Evolutionary conservation across 2,329 filamentous ascomycete species (phyloP), one percentile per base, ranked within the genome.

Genomic region (Lecanicillium sp.): DNA sequence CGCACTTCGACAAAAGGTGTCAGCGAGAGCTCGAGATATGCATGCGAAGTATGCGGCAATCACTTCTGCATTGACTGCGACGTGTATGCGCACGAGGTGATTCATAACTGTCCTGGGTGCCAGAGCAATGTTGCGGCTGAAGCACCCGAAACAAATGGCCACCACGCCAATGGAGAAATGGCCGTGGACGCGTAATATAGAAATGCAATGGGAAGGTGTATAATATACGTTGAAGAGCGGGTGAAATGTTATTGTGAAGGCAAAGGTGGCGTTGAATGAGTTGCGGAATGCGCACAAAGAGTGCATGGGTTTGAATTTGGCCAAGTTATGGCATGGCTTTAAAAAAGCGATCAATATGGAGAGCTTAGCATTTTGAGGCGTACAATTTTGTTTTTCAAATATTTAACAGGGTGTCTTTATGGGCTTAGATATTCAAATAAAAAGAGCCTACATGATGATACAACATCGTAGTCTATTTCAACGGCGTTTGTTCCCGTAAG

Each of bases 21-120:
- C 31, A 90, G 85, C 57, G 86, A 94, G 65, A 92, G 84, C 54
- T 80, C 83, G 34, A 70, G 92, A 37, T 98, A 98, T 57, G 85
- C 85, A 43, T 98, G 92, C 58, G 76, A 83, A 49, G 80, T 82
- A n/a, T 98, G 92, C 60, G 64, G 73, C 3, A 80, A 85, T 43
- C 90, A 96, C 62, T 98, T 96, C 57, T 98, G 92, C 67, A 94
- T 98, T 48, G 92, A 98, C 58, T 98, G 92, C 59, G 92, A 98
- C 59, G 79, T 95, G 17, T 95, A 92, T 63, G 84, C 86, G 17
- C 92, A 98, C 57, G 88, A 95, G 63, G 78, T 94, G 11, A 75
- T 95, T 37, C 90, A 98, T 58, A 96, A 96, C 60, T 98, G 92
- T 54, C 89, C 92, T 0, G 90, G 90, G 0, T 98, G 92, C 58